Base-by-base conservation (phyloP, 2,329 filamentous ascomycete species). In the Cladobotryum mycophilum region DNA sequence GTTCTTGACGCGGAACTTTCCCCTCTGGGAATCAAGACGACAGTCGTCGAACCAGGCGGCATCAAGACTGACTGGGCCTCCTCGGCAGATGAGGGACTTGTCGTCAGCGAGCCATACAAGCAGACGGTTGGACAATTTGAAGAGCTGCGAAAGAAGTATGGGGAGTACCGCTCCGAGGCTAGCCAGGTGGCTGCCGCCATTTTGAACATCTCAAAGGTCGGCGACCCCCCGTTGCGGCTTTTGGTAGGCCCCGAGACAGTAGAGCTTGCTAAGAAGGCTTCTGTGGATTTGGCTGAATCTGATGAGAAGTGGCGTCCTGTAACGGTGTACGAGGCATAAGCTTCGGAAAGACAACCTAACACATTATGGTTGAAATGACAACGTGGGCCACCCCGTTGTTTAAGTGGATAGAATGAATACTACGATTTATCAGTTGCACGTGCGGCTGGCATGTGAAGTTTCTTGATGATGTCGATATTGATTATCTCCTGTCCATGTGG, bases 11-110 rank as follows among this genome's bases (percentile, higher is more conserved):
- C 62, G n/a, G 71, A 74, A 36, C 47, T 72, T 0, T 53, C 61
- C 0, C 55, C 65, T 1, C 55, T 73, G 3, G 70, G 70, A 0
- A 67, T 74, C 47, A 68, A 66, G 41, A 57, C 72, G 1, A 70
- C 66, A 1, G 62, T 70, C 0, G 53, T 71, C 1, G 70, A 71
- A 45, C 71, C 70, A 0, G 70, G 70, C 11, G 69, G 65, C 7
- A 70, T 73, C 40, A 65, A 64, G 43, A 73, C 71, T 0, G 68
- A 73, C 40, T 73, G 65, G 67, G 63, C 65, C 9, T 62, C 56
- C 1, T 56, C 30, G 13, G 20, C 17, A 52, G 13, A 66, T 63
- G 2, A 68, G 66, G 56, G 25, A 52, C 5, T 51, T 59, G 0
- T 52, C 2, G 51, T 70, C 15, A 68, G 60, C 46, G 64, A 70